These are phyloP conservation scores for Ilyonectria robusta DNA, from an alignment of 2,329 filamentous ascomycete species.

Conservation along the genomic window DNA sequence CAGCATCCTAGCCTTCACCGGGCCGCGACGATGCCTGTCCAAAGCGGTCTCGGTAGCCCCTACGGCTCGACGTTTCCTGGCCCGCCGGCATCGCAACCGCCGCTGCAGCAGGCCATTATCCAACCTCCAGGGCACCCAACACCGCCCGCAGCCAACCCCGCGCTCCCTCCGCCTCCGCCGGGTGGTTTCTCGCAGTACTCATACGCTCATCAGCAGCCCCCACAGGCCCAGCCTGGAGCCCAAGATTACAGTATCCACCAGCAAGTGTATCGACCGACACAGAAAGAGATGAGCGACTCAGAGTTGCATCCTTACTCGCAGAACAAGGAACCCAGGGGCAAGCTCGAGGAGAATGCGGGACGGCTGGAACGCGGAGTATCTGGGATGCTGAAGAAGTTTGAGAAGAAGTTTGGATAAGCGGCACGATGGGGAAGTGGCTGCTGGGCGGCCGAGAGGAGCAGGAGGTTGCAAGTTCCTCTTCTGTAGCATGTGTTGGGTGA, in stretches of 20 bases:
- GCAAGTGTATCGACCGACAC: constrained; percentile 79
- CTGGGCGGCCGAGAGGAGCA: constrained; percentile 1
- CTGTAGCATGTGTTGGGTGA: constrained; percentile 3
- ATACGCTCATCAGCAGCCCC: constrained; percentile 52
- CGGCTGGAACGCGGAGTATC: constrained; percentile 79
- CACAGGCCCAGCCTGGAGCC: constrained; percentile 40
- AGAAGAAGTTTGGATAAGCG: constrained; percentile 77
- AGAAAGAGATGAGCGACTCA: constrained; percentile 66
- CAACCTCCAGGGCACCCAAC: constrained; percentile 50
- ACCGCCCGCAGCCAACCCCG: constrained; percentile 53
- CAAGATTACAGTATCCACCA: constrained; percentile 74
- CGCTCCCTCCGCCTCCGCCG: constrained; percentile 59
- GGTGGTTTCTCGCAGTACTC: constrained; percentile 71
- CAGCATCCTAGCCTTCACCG: constrained; percentile 64
- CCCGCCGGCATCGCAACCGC: constrained; percentile 57
- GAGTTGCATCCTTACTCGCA: constrained; percentile 55
- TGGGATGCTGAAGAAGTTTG: constrained; percentile 82
- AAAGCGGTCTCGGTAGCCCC: constrained; percentile 58
- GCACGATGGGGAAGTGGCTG: background rate
- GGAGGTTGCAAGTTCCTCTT: constrained; percentile 12
- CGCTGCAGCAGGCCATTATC: constrained; percentile 43
- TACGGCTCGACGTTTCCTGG: constrained; percentile 62
- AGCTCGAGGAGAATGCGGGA: constrained; percentile 75
- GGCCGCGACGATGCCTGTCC: constrained; percentile 64
- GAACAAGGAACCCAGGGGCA: constrained; percentile 63